Evolutionary conservation across 2,329 filamentous ascomycete genomes (phyloP), one percentile per base, ranked within the genome.

Genomic region (Fusarium haematococcum): DNA sequence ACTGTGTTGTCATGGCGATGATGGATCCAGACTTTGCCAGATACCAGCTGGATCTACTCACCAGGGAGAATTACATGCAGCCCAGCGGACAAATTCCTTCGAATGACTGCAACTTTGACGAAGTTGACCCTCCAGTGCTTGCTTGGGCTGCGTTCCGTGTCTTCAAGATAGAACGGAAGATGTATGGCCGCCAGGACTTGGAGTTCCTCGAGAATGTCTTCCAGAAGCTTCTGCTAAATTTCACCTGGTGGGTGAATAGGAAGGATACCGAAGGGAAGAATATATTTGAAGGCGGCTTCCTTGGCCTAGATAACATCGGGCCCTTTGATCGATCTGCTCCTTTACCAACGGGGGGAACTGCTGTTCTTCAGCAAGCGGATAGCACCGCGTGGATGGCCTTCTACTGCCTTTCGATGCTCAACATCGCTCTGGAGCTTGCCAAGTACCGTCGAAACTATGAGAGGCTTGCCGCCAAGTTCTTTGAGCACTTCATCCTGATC

Each of bases 231-330:
- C 86, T 98, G 23, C 87, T 98, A 73, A 98, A 98, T 85, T 98
- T 98, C 83, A 98, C 97, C 5, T 98, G 97, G 97, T 98, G 96
- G 96, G 96, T 98, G n/a, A 98, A 98, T 82, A 93, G 96, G 68
- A 98, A 98, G 84, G 96, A 98, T 78, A 89, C 90, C 14, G 94
- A 98, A 11, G 96, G 95, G 78, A 98, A 98, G 86, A 98, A 98
- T 79, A 93, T 98, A 30, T 98, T 98, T 76, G 97, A 98, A 81
- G 97, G 96, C 75, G 96, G 96, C 50, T 98, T 98, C 87, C 86
- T 98, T 10, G 97, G 96, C 52, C 87, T 98, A 62, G 97, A 98
- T 89, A 98, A 98, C 81, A 98, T 98, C 82, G 97, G 97, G 63
- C 86, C 98, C 35, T 98, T 98, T 89, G 98, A 98, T 84, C 93